A percentile compares a stretch with the other conserved stretches of the same genome.
Conservation (phyloP, 2,329 filamentous ascomycete genomes). For the Ceratocystis smalleyi region DNA sequence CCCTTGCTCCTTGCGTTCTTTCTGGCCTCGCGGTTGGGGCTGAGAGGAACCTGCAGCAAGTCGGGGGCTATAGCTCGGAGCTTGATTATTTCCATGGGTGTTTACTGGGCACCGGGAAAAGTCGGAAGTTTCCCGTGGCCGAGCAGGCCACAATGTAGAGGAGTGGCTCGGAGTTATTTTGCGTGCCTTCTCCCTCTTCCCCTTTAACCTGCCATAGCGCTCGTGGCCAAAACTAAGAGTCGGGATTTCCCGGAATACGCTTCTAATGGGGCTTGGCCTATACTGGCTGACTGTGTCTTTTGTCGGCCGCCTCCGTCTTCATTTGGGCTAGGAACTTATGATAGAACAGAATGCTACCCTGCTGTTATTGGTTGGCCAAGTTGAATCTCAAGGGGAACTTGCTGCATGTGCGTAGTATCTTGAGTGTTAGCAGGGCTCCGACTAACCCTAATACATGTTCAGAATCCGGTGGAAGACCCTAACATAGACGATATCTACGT, state of each 20-base stretch:
- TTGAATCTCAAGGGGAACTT: background rate
- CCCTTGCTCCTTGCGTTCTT: background rate
- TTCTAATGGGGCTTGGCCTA: background rate
- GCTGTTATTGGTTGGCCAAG: background rate
- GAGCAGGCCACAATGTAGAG: background rate
- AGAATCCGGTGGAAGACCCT: no score
- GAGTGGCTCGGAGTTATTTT: background rate
- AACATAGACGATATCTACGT: no score
- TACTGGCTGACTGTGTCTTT: background rate
- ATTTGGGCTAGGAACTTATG: background rate
- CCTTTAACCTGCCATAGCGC: background rate
- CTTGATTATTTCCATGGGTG: background rate
- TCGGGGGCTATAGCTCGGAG: background rate
- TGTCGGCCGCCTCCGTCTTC: background rate
- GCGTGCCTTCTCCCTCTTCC: background rate
- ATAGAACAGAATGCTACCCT: background rate
- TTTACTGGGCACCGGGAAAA: background rate
- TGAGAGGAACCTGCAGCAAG: background rate
- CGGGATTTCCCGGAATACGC: background rate
- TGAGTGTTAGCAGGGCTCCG: no score
- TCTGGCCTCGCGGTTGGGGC: slow-evolving; percentile 2
- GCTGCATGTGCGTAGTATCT: background rate
- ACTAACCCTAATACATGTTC: no score
- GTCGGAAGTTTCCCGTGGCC: background rate
- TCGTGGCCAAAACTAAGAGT: background rate